Percentiles rank a stretch among this genome's conserved stretches.
Conservation (phyloP, 768 basidiomycete species). For the Nidularia pulvinata region DNA sequence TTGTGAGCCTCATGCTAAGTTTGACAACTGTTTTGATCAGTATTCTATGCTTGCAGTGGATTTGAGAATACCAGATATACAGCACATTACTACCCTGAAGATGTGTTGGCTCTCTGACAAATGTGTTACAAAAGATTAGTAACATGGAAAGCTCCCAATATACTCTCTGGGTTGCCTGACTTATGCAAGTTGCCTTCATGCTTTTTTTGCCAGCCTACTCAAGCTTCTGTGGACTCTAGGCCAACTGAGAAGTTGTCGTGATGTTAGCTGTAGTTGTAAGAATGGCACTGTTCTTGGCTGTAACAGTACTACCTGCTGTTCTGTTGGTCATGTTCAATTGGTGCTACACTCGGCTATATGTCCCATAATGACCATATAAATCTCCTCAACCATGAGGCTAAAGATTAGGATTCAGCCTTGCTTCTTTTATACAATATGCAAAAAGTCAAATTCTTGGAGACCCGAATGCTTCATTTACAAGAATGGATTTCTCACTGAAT, state of each 20-base stretch:
- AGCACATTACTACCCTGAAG: constrained; percentile 2
- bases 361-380: too few relatives aligned
- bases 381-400: too few relatives aligned
- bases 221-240: constrained; percentile 12
- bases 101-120: constrained; percentile 10
- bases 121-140: constrained; percentile 12
- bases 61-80: neutral
- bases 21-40: neutral
- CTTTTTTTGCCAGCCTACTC: constrained; percentile 18
- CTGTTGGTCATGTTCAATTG: neutral
- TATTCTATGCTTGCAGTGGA: neutral
- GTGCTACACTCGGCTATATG: too few relatives aligned
- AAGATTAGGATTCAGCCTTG: too few relatives aligned
- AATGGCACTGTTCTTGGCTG: constrained; percentile 4
- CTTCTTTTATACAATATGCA: too few relatives aligned
- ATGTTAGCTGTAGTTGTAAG: constrained; percentile 6
- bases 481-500: too few relatives aligned
- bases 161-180: constrained; percentile 12
- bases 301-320: constrained; percentile 6
- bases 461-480: too few relatives aligned
- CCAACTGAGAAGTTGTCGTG: constrained; percentile 6
- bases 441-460: too few relatives aligned
- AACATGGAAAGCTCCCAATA: constrained; percentile 12
- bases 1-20: neutral
- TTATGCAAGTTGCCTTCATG: constrained; percentile 14